Conservation (phyloP, 805 yeast species). For the Cyberlindnera japonica region DNA sequence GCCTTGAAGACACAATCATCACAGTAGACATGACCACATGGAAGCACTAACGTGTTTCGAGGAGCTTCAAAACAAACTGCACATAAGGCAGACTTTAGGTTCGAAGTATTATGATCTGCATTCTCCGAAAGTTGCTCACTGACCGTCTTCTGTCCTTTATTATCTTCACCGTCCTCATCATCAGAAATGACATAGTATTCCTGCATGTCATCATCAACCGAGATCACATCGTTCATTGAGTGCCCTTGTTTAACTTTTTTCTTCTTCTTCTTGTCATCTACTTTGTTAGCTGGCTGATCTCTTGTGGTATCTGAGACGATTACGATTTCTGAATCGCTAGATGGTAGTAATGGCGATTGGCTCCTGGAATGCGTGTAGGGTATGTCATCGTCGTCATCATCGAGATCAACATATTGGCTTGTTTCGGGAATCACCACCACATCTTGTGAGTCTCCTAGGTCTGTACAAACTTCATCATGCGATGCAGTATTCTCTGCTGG, state of each 20-base stretch:
- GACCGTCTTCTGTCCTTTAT: constrained; percentile 30
- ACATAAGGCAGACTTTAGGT: constrained; percentile 31
- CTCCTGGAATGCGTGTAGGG: constrained; percentile 29
- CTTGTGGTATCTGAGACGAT: not conserved
- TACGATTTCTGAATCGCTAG: constrained; percentile 14
- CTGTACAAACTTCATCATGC: no score
- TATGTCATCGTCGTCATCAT: constrained; percentile 27
- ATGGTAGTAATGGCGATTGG: constrained; percentile 20
- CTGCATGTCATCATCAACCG: constrained; percentile 14
- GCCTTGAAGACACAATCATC: constrained; percentile 49
- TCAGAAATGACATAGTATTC: constrained; percentile 22
- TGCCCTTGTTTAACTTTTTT: not conserved
- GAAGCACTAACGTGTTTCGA: constrained; percentile 42
- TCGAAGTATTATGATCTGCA: constrained; percentile 11
- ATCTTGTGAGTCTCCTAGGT: no score
- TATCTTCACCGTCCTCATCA: constrained; percentile 21
- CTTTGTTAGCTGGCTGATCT: not conserved
- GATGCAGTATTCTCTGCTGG: no score
- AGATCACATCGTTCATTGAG: constrained; percentile 4
- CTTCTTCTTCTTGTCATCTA: constrained; percentile 1
- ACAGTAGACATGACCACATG: constrained; percentile 60
- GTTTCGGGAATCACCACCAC: not conserved
- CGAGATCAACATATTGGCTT: constrained; percentile 2
- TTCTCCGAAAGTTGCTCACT: constrained; percentile 29
- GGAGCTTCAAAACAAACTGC: constrained; percentile 58